Evolutionary conservation across 345 rosid species (phyloP), one percentile per base, ranked within the genome.

Genomic region (Microcos paniculata): DNA sequence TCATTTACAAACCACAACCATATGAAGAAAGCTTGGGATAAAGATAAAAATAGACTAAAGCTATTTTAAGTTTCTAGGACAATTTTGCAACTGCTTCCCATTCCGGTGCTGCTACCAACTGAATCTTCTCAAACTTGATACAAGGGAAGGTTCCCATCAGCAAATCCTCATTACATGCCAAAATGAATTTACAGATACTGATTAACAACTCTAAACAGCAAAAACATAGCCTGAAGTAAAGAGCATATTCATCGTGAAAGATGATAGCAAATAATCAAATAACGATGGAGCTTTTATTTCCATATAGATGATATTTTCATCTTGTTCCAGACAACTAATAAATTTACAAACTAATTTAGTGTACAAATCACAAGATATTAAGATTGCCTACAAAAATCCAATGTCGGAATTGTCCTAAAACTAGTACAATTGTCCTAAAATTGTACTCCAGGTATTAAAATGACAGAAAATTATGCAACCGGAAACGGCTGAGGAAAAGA

Each of bases 311-410:
- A 45, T 43, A 3, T 68, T 8, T 68, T 68, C 72, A 30, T 68
- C 26, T 40, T 46, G 26, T 46, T 28, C 72, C 4, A n/a, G 42
- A 68, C 24, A 46, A 42, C 28, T 46, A 43, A 43, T 26, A 67
- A 67, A 66, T 66, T 66, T 66, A 45, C 71, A 46, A 48, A 68
- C 57, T 68, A 48, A 68, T 26, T 48, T 57, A 48, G 57, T 68
- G 19, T 68, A 68, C 72, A 68, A 24, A 21, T 68, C 57, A 46
- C 57, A 68, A 53, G 19, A 53, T 53, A n/a, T 2, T 1, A 68
- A 57, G 72, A 68, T n/a, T 48, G 72, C 16, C 28, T 18, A 48
- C 26, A 48, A 28, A 48, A 68, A 42, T 48, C 48, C 23, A 49
- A 68, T 30, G 72, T 10, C 72, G 48, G 15, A 24, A 48, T 68